Conservation (phyloP, 2,329 filamentous ascomycete genomes). For the Colletotrichum sp. region DNA sequence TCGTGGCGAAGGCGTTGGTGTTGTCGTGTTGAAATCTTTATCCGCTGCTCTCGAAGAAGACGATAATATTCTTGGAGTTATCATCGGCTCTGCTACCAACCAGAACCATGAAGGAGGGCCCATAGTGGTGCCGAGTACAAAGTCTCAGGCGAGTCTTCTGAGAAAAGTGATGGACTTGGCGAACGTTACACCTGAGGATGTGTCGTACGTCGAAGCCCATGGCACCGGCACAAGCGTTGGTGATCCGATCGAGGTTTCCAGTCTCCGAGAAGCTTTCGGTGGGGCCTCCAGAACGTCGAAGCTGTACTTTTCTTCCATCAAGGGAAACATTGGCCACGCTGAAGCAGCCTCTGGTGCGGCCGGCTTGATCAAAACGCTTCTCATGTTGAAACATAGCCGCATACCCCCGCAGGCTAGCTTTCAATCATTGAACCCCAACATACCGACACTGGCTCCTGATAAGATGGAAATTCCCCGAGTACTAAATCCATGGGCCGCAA, state of each 20-base stretch:
- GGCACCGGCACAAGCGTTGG: constrained; percentile 53
- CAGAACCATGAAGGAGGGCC: constrained; percentile 37
- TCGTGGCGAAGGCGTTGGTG: constrained; percentile 50
- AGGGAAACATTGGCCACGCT: constrained; percentile 47
- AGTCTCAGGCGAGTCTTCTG: constrained; percentile 39
- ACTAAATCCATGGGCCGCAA: neutral
- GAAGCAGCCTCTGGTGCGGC: constrained; percentile 27
- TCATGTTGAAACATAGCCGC: constrained; percentile 27
- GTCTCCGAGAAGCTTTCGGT: constrained; percentile 34
- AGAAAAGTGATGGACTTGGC: constrained; percentile 53
- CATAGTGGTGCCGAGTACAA: constrained; percentile 26
- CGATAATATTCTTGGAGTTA: constrained; percentile 47
- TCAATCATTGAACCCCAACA: constrained; percentile 30
- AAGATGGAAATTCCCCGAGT: neutral
- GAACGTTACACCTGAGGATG: neutral
- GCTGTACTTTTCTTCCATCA: neutral
- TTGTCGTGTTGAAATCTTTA: constrained; percentile 52
- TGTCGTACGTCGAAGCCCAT: constrained; percentile 41
- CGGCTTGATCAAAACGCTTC: constrained; percentile 27
- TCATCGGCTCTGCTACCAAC: constrained; percentile 42
- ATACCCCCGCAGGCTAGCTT: constrained; percentile 28
- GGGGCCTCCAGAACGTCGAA: constrained; percentile 35
- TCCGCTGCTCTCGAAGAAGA: constrained; percentile 50
- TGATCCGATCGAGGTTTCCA: constrained; percentile 46
- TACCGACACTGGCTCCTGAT: neutral